phyloP scores from a whole-genome alignment of 768 basidiomycete genomes.

The Suillus luteus region DNA sequence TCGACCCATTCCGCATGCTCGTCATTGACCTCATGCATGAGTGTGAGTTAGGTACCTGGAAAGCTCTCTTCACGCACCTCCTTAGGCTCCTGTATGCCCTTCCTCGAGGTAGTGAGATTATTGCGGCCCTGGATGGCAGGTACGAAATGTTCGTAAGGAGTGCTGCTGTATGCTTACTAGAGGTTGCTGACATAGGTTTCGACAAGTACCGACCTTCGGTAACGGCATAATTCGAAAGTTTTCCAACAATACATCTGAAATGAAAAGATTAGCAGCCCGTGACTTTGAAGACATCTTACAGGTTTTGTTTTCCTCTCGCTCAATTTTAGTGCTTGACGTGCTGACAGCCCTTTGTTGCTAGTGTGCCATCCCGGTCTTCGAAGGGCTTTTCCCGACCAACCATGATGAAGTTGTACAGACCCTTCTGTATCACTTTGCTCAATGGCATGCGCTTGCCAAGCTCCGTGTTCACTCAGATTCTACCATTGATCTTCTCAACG shows the following conservation, averaged over 20 bases:
- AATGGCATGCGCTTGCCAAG: constrained; percentile 40
- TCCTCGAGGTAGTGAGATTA: neutral
- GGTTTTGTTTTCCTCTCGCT: too few species aligned
- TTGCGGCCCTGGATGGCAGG: neutral
- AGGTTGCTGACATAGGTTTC: too few species aligned
- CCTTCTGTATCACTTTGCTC: constrained; percentile 29
- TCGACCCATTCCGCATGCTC: constrained; percentile 29
- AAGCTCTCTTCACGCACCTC: constrained; percentile 35
- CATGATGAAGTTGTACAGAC: constrained; percentile 24
- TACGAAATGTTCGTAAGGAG: neutral
- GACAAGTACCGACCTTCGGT: too few species aligned
- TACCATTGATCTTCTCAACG: constrained; percentile 22
- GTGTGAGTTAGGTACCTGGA: constrained; percentile 42
- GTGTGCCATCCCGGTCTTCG: constrained; percentile 40
- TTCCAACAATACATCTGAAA: too few species aligned
- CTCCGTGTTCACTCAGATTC: constrained; percentile 33
- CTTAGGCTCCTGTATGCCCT: neutral
- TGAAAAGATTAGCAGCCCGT: too few species aligned
- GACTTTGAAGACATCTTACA: too few species aligned
- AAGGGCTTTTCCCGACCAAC: constrained; percentile 34
- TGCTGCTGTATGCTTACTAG: too few species aligned
- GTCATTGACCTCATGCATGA: constrained; percentile 41
- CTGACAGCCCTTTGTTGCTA: constrained; percentile 4
- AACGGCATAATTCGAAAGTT: too few species aligned
- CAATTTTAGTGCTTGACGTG: too few species aligned